phyloP scores from a whole-genome alignment of 768 basidiomycete genomes.

The Trametes cingulata region DNA sequence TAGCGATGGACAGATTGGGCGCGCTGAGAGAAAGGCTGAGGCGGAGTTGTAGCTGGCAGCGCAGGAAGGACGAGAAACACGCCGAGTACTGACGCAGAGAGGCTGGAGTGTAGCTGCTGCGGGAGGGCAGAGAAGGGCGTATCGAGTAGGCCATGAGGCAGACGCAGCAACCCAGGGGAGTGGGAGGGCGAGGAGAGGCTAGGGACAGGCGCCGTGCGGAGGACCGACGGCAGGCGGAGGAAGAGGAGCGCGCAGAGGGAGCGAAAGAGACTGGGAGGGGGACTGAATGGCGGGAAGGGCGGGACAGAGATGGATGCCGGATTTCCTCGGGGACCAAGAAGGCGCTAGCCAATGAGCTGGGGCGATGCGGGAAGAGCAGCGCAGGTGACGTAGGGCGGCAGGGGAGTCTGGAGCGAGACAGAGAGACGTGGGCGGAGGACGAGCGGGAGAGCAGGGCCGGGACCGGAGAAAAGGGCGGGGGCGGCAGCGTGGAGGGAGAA shows the following conservation, averaged over 20 bases:
- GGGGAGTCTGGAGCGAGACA: background rate
- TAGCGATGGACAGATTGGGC: background rate
- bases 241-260: background rate
- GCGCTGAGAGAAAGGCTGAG: background rate
- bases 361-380: background rate
- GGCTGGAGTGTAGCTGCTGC: constrained; percentile 4
- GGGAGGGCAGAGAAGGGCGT: constrained; percentile 1
- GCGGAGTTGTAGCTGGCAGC: background rate
- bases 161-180: constrained; percentile 1
- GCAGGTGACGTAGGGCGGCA: constrained; percentile 7
- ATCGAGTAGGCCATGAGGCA: background rate
- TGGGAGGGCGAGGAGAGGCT: background rate
- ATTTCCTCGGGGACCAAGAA: constrained; percentile 5
- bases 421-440: background rate
- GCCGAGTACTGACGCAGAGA: background rate
- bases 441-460: constrained; percentile 8
- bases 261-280: background rate
- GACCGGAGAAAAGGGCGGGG: constrained; percentile 7
- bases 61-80: background rate
- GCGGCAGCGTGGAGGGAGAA: background rate
- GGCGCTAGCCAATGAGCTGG: background rate
- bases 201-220: constrained; percentile 7
- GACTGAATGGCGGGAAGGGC: constrained; percentile 5
- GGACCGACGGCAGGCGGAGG: constrained; percentile 6
- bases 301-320: constrained; percentile 6